Evolutionary conservation across 2,329 filamentous ascomycete species (phyloP).

Genomic region (Tolypocladium amazonense): DNA sequence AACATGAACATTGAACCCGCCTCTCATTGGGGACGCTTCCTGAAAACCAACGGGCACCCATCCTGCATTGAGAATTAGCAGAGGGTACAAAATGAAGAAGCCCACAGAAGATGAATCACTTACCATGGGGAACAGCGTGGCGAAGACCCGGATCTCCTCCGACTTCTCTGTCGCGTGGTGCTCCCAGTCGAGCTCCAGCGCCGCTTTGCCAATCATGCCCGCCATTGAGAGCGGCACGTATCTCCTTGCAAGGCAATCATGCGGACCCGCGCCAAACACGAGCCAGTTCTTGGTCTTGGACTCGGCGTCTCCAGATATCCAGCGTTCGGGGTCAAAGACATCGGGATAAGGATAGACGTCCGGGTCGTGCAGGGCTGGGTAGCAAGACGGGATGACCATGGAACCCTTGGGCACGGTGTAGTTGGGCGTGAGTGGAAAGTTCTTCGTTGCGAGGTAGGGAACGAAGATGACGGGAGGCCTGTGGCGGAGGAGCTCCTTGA

Average conservation of each 20-base stretch:
- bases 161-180: constrained; percentile 36
- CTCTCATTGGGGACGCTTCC: neutral
- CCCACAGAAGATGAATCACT: constrained; percentile 7
- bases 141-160: constrained; percentile 40
- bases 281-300: constrained; percentile 42
- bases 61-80: neutral
- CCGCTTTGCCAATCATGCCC: constrained; percentile 41
- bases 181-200: constrained; percentile 37
- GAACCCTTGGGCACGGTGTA: constrained; percentile 40
- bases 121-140: constrained; percentile 37
- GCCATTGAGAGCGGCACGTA: constrained; percentile 41
- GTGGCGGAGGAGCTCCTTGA: constrained; percentile 42
- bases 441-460: constrained; percentile 36
- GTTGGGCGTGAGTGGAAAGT: constrained; percentile 32
- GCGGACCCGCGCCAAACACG: constrained; percentile 39
- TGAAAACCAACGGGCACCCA: neutral
- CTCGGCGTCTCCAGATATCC: constrained; percentile 40
- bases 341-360: constrained; percentile 34
- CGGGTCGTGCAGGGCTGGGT: constrained; percentile 39
- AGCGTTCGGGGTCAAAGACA: constrained; percentile 38
- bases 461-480: constrained; percentile 44
- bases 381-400: constrained; percentile 40
- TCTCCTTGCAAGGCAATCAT: constrained; percentile 36
- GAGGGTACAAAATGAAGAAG: neutral
- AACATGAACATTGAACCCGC: neutral